Evolutionary conservation across 345 rosid genomes (phyloP).

Genomic region (Brassica juncea): DNA sequence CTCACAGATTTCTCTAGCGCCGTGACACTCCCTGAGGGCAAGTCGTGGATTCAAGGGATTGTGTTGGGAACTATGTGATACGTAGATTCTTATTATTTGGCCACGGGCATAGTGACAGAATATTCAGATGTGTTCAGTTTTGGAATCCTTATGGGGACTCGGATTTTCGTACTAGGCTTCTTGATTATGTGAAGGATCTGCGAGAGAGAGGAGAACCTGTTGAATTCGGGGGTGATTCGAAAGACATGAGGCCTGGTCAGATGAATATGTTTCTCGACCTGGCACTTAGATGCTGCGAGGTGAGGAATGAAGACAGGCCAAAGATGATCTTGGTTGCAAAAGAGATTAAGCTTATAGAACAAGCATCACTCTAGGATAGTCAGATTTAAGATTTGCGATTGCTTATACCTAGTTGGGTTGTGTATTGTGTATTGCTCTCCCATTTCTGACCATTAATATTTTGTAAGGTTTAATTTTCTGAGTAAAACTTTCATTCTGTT

Average conservation of each 20-base stretch:
- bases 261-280: not conserved
- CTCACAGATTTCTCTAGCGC: not conserved
- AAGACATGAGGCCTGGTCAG: not conserved
- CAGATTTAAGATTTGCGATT: not conserved
- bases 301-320: not conserved
- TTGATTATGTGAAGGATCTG: not conserved
- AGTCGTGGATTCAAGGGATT: not conserved
- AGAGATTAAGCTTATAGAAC: not conserved
- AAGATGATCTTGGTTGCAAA: not conserved
- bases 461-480: not conserved
- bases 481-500: not conserved
- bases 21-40: not conserved
- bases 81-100: not conserved
- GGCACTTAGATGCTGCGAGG: not conserved
- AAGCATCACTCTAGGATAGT: not conserved
- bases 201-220: not conserved
- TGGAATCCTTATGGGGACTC: not conserved
- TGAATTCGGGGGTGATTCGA: not conserved
- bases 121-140: not conserved
- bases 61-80: not conserved
- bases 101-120: not conserved
- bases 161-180: not conserved
- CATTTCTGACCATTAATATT: not conserved
- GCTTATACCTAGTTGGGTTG: not conserved
- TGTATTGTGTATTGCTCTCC: not conserved